A percentile compares a stretch with the other conserved stretches of the same genome.
phyloP scores from a whole-genome alignment of 2,329 filamentous ascomycete species.

The Penicillium sp. region DNA sequence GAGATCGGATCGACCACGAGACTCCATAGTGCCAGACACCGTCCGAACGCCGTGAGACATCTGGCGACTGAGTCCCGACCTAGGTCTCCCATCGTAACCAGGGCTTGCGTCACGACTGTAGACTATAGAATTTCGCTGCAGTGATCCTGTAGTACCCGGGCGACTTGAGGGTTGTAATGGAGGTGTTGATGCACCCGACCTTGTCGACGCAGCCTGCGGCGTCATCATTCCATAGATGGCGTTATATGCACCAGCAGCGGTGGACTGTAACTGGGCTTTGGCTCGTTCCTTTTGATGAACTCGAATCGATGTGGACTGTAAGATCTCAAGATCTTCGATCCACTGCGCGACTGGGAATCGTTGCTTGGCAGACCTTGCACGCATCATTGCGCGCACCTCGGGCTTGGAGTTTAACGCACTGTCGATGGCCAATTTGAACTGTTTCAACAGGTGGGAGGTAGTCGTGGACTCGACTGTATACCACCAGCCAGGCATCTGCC shows the following conservation, averaged over 20 bases:
- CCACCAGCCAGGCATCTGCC: conserved; percentile 72
- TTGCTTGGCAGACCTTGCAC: conserved; percentile 62
- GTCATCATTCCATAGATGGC: conserved; percentile 41
- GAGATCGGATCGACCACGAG: conserved; percentile 29
- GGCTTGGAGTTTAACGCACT: conserved; percentile 57
- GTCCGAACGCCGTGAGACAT: conserved; percentile 41
- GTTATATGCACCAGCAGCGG: conserved; percentile 39
- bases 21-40: conserved; percentile 38
- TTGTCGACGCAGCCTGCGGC: conserved; percentile 19
- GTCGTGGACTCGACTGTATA: conserved; percentile 65
- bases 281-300: conserved; percentile 49
- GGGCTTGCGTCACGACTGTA: conserved; percentile 40
- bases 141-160: conserved; percentile 34
- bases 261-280: conserved; percentile 31
- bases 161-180: conserved; percentile 37
- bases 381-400: conserved; percentile 59
- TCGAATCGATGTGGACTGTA: conserved; percentile 60
- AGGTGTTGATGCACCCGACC: conserved; percentile 26
- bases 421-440: conserved; percentile 64
- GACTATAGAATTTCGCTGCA: conserved; percentile 39
- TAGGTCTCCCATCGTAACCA: conserved; percentile 29
- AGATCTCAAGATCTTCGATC: conserved; percentile 62
- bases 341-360: conserved; percentile 66
- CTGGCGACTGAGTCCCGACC: conserved; percentile 34
- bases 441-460: conserved; percentile 60